Percentiles rank a stretch among this genome's conserved stretches.
Evolutionary conservation across 2,329 filamentous ascomycete species (phyloP).

Genomic region (Aspergillus awamori): DNA sequence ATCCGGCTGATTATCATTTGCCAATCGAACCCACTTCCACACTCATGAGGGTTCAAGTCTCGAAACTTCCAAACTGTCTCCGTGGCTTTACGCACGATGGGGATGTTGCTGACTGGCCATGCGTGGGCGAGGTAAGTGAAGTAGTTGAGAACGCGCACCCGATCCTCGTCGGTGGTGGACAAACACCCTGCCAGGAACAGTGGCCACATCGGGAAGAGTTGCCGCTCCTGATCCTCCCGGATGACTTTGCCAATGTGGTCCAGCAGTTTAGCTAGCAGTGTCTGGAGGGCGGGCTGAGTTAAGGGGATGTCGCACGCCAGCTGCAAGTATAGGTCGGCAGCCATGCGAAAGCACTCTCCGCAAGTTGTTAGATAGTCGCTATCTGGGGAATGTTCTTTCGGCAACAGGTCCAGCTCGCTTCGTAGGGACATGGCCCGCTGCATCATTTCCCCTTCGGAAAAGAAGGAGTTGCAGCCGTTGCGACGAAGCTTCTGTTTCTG

Average conservation of each 20-base stretch:
- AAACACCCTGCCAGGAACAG: constrained; percentile 1
- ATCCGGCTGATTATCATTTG: constrained; percentile 3
- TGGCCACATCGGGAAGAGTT: constrained; percentile 7
- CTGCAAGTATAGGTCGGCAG: constrained; percentile 1
- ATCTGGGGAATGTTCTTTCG: neutral
- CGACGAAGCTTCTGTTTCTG: constrained; percentile 5
- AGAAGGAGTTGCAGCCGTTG: neutral
- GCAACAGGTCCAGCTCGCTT: neutral
- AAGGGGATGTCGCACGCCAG: constrained; percentile 1
- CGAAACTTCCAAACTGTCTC: constrained; percentile 6
- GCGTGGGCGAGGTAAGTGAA: constrained; percentile 4
- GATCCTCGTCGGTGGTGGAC: neutral
- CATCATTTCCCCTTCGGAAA: constrained; percentile 4
- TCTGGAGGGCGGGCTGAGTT: neutral
- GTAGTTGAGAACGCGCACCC: constrained; percentile 1
- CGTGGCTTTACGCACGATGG: neutral
- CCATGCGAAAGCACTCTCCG: constrained; percentile 2
- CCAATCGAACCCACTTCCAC: constrained; percentile 2
- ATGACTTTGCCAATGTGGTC: constrained; percentile 3
- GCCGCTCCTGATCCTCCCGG: constrained; percentile 5
- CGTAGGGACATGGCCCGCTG: neutral
- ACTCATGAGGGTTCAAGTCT: neutral
- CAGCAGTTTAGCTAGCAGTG: neutral
- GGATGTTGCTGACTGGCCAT: constrained; percentile 3
- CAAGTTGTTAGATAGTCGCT: constrained; percentile 1